A percentile compares a stretch with the other conserved stretches of the same genome.
phyloP scores from a whole-genome alignment of 2,329 filamentous ascomycete species.

The Neurospora sp. region DNA sequence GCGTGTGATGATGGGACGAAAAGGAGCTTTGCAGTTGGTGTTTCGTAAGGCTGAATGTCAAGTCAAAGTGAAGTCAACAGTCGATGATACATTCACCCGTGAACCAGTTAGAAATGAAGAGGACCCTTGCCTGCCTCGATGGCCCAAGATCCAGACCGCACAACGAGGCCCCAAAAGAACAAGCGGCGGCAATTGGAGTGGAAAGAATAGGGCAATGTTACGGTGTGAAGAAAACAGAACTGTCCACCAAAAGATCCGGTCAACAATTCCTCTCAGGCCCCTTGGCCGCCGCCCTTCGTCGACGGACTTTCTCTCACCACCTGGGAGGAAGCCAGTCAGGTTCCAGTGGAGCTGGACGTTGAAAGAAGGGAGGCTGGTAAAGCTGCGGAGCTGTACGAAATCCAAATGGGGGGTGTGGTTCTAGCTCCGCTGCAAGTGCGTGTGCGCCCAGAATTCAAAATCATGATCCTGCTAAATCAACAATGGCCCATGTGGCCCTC shows the following conservation, averaged over 20 bases:
- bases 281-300: neutral
- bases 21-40: neutral
- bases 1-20: neutral
- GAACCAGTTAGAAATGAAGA: neutral
- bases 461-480: neutral
- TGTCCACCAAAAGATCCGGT: neutral
- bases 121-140: neutral
- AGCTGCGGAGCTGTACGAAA: neutral
- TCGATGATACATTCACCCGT: neutral
- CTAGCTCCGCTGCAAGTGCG: neutral
- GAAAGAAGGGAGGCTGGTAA: neutral
- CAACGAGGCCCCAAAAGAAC: neutral
- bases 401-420: neutral
- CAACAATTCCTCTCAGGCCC: neutral
- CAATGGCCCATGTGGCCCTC: neutral
- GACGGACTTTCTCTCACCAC: neutral
- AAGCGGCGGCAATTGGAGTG: neutral
- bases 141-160: neutral
- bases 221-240: neutral
- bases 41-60: neutral
- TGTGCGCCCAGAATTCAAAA: neutral
- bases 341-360: neutral
- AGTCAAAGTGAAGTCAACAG: neutral
- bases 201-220: neutral
- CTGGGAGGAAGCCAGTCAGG: neutral